Evolutionary conservation across 106 monocot species (phyloP), one percentile per base, ranked within the genome.

Genomic region (Dioscorea alata): DNA sequence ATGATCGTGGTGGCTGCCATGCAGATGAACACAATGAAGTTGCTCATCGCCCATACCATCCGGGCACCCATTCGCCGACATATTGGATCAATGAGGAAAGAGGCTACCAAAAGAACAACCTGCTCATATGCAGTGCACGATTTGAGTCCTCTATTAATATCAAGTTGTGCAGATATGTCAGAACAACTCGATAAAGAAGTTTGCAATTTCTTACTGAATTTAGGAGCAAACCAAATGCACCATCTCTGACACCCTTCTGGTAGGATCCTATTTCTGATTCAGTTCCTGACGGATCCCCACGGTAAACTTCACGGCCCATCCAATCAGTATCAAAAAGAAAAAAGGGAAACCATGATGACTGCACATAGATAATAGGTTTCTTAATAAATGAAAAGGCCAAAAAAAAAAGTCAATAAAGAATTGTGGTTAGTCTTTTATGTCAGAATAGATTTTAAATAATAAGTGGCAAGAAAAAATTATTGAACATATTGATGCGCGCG

Each of bases 261-360:
- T 99, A 99, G 54, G 72, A 70, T 33, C 65, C 61, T 15, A 20
- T 66, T 63, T 99, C 71, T 28, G 69, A 20, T 62, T 73, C 5
- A 0, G 7, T 59, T 4, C 99, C 99, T 32, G 79, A 90, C 60
- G 99, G 99, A 76, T 99, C 72, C 59, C 99, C 99, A 74, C 85
- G 99, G 73, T 90, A 99, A 22, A 99, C 93, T 88, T 99, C 99
- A 54, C 99, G 99, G 4, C 99, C 99, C 99, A 99, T 99, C 99
- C 99, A 99, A 71, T 99, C 99, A 32, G 93, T 99, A 67, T 93
- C 99, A 72, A 99, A 99, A 65, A 99, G 92, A 69, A 99, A 99
- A 61, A 99, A 99, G 14, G 99, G 93, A 71, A 99, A 99, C 99
- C 99, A 99, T 66, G 99, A 93, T 14, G 85, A 62, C 99, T 99